phyloP scores from a whole-genome alignment of 2,329 filamentous ascomycete species.

The Fusarium kyushuense region DNA sequence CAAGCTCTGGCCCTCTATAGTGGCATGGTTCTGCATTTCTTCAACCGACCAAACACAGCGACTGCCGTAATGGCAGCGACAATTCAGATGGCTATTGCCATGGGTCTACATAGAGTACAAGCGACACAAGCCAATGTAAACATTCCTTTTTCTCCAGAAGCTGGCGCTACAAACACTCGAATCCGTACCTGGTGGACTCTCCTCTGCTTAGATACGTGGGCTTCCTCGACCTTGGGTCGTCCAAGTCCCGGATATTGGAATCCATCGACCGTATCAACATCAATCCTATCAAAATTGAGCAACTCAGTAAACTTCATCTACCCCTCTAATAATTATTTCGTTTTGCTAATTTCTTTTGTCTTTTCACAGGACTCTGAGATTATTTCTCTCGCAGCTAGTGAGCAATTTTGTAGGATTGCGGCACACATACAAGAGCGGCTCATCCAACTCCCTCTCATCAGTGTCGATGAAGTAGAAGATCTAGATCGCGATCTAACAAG shows the following conservation, averaged over 20 bases:
- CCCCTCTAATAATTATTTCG: too few species aligned
- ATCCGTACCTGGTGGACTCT: constrained; percentile 78
- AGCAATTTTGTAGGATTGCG: constrained; percentile 84
- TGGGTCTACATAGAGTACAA: constrained; percentile 75
- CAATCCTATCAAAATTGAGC: too few species aligned
- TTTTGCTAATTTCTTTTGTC: too few species aligned
- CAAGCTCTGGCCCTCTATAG: constrained; percentile 78
- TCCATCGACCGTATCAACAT: constrained; percentile 56
- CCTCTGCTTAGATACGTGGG: constrained; percentile 81
- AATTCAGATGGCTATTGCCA: constrained; percentile 76
- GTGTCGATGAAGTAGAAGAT: constrained; percentile 64
- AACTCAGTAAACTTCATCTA: too few species aligned
- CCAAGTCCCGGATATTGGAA: constrained; percentile 77
- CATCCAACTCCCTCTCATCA: constrained; percentile 75
- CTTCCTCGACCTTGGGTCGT: constrained; percentile 75
- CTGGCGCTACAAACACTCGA: neutral
- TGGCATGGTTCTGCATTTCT: constrained; percentile 82
- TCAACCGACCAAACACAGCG: constrained; percentile 80
- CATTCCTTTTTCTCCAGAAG: constrained; percentile 59
- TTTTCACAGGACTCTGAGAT: constrained; percentile 52
- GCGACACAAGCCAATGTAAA: constrained; percentile 12
- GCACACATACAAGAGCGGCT: constrained; percentile 82
- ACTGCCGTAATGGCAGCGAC: constrained; percentile 79
- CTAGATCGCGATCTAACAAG: neutral
- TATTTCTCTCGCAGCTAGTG: constrained; percentile 74